Evolutionary conservation across 352 stramenopile species (phyloP), one percentile per base, ranked within the genome.

Genomic region (Globisporangium orthogonon): DNA sequence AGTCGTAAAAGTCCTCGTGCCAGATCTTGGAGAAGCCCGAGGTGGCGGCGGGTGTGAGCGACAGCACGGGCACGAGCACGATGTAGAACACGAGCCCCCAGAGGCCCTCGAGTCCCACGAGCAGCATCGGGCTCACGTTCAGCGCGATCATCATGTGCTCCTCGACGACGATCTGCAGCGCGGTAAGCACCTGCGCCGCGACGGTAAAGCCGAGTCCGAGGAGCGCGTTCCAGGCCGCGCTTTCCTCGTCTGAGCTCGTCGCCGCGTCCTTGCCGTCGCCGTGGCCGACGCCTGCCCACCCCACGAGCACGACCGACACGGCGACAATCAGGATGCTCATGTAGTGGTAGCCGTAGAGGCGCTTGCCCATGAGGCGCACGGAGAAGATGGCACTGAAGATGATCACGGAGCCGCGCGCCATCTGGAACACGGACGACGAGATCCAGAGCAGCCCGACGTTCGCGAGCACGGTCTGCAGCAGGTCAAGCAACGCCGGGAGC

Each of bases 341-440:
- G 67, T 91, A 94, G 64, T 96, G 88, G 69, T 93, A 96, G 4
- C 59, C 76, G 48, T 88, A 86, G 23, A 94, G 70, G 23, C 68
- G 84, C 66, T 91, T 94, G 58, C 75, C 71, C 72, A 96, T 90
- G 62, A 95, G 77, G 10, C 73, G 56, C 33, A 96, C 79, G 41
- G 83, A 94, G 54, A 96, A 82, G 58, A 95, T 73, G 37, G 82
- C 88, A 33, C 83, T 95, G 65, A 97, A 97, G 62, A 97, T 90
- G 65, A 97, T 92, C 61, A 97, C 87, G 4, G 87, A 93, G 51
- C 86, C 87, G 50, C 88, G 81, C 39, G 88, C 80, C 88, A 97
- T 97, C 65, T 97, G 86, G 70, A 89, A 96, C 54, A 95, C 82
- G 0, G 84, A 95, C 48, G 88, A 91, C 58, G 85, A 91, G 60